Evolutionary conservation across 1,139 yeast species (phyloP).

Genomic region (Yamadazyma atlantica): DNA sequence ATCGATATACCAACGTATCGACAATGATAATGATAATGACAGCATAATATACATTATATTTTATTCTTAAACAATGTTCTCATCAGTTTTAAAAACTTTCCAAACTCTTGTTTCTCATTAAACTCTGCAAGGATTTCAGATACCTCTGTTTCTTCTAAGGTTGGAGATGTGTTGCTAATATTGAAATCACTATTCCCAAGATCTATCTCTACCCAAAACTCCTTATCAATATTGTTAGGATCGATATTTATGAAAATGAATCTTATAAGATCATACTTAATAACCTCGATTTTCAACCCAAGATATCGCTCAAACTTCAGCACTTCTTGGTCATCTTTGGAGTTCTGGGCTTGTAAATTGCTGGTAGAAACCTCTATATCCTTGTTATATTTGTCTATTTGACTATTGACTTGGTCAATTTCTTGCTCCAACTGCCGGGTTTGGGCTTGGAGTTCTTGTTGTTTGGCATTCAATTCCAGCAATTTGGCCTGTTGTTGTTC

Average conservation of each 20-base stretch:
- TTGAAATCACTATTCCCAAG: constrained; percentile 35
- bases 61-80: constrained; percentile 9
- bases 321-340: constrained; percentile 39
- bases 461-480: constrained; percentile 26
- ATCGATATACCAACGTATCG: too few species aligned
- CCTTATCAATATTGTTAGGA: constrained; percentile 34
- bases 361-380: constrained; percentile 20
- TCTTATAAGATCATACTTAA: constrained; percentile 33
- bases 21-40: too few species aligned
- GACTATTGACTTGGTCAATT: constrained; percentile 25
- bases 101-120: constrained; percentile 20
- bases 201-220: constrained; percentile 37
- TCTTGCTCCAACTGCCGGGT: constrained; percentile 26
- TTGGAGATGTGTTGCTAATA: constrained; percentile 32
- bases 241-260: constrained; percentile 47
- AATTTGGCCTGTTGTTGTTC: constrained; percentile 28
- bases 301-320: constrained; percentile 44
- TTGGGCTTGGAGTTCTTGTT: constrained; percentile 19
- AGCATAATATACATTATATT: too few species aligned
- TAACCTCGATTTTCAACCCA: constrained; percentile 46
- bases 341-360: constrained; percentile 29
- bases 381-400: constrained; percentile 20
- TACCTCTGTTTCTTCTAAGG: constrained; percentile 23
- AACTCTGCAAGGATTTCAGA: constrained; percentile 26
- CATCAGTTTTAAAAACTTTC: constrained; percentile 11